Evolutionary conservation across 176 grass and related monocot genomes (phyloP).

Genomic region (Tillandsia leiboldiana): DNA sequence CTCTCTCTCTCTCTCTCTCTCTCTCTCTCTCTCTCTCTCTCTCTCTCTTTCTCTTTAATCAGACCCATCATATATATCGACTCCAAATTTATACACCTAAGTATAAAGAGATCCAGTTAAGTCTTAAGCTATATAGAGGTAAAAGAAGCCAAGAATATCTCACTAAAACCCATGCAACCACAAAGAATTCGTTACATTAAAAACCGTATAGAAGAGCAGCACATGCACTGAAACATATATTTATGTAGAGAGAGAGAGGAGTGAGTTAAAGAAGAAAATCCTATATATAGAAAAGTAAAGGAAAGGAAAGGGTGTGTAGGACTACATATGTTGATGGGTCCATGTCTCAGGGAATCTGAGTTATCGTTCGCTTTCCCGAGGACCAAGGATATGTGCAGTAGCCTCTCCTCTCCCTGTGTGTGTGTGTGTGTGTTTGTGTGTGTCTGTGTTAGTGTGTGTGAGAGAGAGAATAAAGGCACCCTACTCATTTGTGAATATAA

Average conservation of each 20-base stretch:
- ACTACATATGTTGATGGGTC: constrained; percentile 5
- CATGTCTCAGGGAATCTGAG: constrained; percentile 6
- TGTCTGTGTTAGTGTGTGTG: too few relatives aligned
- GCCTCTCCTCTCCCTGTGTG: background rate
- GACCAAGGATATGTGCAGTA: constrained; percentile 1
- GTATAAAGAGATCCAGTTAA: background rate
- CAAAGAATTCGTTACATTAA: constrained; percentile 1
- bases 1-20: background rate
- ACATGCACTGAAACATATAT: background rate
- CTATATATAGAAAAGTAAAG: background rate
- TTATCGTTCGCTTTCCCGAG: constrained; percentile 5
- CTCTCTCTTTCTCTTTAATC: constrained; percentile 11
- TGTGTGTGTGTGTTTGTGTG: too few relatives aligned
- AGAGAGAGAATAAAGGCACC: constrained; percentile 5
- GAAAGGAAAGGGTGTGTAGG: background rate
- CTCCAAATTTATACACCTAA: background rate
- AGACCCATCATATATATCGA: background rate
- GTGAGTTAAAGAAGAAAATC: background rate
- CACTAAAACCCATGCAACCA: constrained; percentile 4
- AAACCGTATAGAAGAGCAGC: background rate
- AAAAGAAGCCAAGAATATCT: constrained; percentile 9
- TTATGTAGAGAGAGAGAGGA: background rate
- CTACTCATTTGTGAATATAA: background rate
- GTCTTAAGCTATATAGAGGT: background rate
- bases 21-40: background rate